phyloP scores from a whole-genome alignment of 2,329 filamentous ascomycete species.

The Colletotrichum eremochloae region DNA sequence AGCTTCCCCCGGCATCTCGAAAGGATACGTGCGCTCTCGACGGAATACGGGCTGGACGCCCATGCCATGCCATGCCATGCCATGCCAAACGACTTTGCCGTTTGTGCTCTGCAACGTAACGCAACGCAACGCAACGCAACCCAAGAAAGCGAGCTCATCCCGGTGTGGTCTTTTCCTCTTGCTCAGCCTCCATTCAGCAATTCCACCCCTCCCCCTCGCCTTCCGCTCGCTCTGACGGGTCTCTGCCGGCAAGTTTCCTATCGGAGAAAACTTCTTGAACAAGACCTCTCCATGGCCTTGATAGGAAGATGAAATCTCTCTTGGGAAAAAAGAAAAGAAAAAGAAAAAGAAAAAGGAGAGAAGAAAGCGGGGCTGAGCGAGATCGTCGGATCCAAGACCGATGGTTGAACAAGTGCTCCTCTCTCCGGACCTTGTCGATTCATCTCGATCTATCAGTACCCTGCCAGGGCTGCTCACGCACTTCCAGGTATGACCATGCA shows the following conservation, averaged over 20 bases:
- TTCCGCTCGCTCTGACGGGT: conserved; percentile 6
- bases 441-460: conserved; percentile 37
- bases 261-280: conserved; percentile 28
- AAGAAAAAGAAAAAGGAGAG: background rate
- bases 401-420: conserved; percentile 16
- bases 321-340: background rate
- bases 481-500: conserved; percentile 29
- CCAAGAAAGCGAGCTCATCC: conserved; percentile 27
- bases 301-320: background rate
- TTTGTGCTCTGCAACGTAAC: conserved; percentile 10
- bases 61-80: background rate
- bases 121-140: background rate
- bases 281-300: conserved; percentile 20
- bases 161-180: background rate
- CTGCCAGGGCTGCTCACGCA: conserved; percentile 28
- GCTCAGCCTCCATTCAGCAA: background rate
- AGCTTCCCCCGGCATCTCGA: conserved; percentile 31
- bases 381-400: conserved; percentile 36
- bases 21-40: conserved; percentile 19
- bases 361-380: conserved; percentile 2
- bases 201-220: conserved; percentile 9
- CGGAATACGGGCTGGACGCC: conserved; percentile 9
- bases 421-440: conserved; percentile 26
- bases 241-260: conserved; percentile 17
- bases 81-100: conserved; percentile 10